Evolutionary conservation across 1,284 basidiomycete species (phyloP), one percentile per base, ranked within the genome.

Genomic region (Pterulicium gracile): DNA sequence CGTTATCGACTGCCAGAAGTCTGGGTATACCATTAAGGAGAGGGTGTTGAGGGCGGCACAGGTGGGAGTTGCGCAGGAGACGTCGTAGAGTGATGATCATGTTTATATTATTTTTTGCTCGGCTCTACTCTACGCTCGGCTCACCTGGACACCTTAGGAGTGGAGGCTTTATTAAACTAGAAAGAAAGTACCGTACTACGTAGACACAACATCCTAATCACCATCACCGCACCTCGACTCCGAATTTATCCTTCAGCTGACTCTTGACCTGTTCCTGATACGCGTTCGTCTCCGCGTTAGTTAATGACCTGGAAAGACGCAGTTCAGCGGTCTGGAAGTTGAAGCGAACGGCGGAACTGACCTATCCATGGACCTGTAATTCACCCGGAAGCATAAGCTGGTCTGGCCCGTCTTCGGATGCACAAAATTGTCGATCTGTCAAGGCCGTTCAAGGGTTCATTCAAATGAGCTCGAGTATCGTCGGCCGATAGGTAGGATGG

Each of bases 291-390:
- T 97, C 92, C 19, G 89, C 88, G 56, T 94, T 95, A 22, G 88
- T 85, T 49, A 98, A 63, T 13, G 88, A 93, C 58, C 88, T 89
- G 52, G 4, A 34, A 20, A n/a, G n/a, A n/a, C n/a, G n/a, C n/a
- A n/a, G n/a, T n/a, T n/a, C n/a, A n/a, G n/a, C n/a, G n/a, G n/a
- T n/a, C n/a, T n/a, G n/a, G n/a, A n/a, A n/a, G n/a, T n/a, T n/a
- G n/a, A n/a, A n/a, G n/a, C n/a, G n/a, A n/a, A n/a, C n/a, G n/a
- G n/a, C n/a, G n/a, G n/a, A n/a, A 53, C 68, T 48, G 55, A 87
- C 88, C 87, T 79, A 61, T 98, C 95, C 93, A 98, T 97, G 24
- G 92, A 96, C 46, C 94, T 73, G 62, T 98, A 99, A 57, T 91
- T 92, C 52, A 98, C 79, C 43, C 95, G 76, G 65, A 92, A 98